Conservation (phyloP, 2,329 filamentous ascomycete species). For the Calonectria henricotiae region DNA sequence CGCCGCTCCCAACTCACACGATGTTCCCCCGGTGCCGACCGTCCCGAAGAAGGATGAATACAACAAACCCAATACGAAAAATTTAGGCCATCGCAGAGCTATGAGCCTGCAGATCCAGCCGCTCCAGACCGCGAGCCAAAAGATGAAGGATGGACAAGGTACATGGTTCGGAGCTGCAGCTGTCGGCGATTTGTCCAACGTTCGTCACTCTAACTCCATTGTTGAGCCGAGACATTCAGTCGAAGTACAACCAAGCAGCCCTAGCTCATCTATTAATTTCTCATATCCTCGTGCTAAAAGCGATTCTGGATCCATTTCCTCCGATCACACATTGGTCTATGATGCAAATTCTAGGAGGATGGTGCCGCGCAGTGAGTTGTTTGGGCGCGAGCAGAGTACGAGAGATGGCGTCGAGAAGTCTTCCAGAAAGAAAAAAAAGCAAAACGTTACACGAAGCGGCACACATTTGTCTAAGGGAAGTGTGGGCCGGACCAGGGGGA, state of each 20-base stretch:
- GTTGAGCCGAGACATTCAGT: slow-evolving; percentile 55
- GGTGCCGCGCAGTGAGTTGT: slow-evolving; percentile 65
- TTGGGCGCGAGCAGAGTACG: slow-evolving; percentile 62
- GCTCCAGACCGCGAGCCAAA: slow-evolving; percentile 71
- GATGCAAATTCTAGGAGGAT: slow-evolving; percentile 78
- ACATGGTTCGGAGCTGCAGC: slow-evolving; percentile 68
- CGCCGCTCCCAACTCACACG: slow-evolving; percentile 59
- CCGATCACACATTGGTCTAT: slow-evolving; percentile 70
- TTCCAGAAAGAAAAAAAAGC: slow-evolving; percentile 61
- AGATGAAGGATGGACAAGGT: slow-evolving; percentile 60
- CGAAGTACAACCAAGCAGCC: slow-evolving; percentile 61
- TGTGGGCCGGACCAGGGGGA: slow-evolving; percentile 67
- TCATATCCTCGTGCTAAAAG: slow-evolving; percentile 70
- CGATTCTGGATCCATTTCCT: slow-evolving; percentile 53
- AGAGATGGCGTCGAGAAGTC: slow-evolving; percentile 61
- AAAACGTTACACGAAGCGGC: slow-evolving; percentile 58
- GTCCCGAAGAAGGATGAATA: slow-evolving; percentile 71
- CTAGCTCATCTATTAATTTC: slow-evolving; percentile 73
- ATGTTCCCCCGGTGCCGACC: slow-evolving; percentile 82
- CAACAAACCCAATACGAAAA: slow-evolving; percentile 50
- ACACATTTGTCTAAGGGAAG: slow-evolving; percentile 69
- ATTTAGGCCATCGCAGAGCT: slow-evolving; percentile 59
- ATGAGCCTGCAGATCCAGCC: slow-evolving; percentile 65
- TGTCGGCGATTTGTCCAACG: slow-evolving; percentile 63
- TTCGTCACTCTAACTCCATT: slow-evolving; percentile 64